phyloP scores from a whole-genome alignment of 805 yeast species.

The Saturnispora quitensis region DNA sequence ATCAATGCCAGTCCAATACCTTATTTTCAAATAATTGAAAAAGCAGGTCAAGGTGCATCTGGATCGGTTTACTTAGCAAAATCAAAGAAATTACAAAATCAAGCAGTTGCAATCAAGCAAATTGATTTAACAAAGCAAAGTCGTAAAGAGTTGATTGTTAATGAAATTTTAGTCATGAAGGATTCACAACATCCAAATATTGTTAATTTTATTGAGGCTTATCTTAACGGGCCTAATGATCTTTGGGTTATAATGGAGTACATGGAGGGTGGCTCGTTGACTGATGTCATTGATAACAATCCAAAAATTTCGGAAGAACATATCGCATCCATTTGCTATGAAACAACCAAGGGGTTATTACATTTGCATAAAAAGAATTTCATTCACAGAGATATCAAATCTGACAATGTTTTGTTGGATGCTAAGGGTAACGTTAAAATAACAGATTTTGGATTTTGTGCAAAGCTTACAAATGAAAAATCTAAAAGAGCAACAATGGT shows the following conservation, averaged over 20 bases:
- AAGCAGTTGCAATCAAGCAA: constrained; percentile 90
- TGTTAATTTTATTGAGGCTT: constrained; percentile 90
- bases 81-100: constrained; percentile 39
- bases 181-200: constrained; percentile 91
- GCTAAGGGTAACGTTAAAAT: constrained; percentile 79
- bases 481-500: constrained; percentile 95
- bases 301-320: constrained; percentile 73
- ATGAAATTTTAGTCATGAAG: constrained; percentile 94
- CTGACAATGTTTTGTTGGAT: constrained; percentile 86
- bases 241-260: constrained; percentile 99
- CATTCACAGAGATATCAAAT: constrained; percentile 94
- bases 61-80: constrained; percentile 91
- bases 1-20: constrained; percentile 81
- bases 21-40: constrained; percentile 63
- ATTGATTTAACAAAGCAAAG: constrained; percentile 90
- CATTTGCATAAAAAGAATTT: constrained; percentile 87
- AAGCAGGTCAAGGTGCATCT: constrained; percentile 96
- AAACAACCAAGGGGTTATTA: constrained; percentile 84
- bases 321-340: constrained; percentile 84
- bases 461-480: constrained; percentile 74
- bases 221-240: constrained; percentile 67
- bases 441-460: constrained; percentile 95
- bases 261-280: constrained; percentile 98
- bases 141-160: constrained; percentile 87
- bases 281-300: constrained; percentile 91